Evolutionary conservation across 2,329 filamentous ascomycete species (phyloP).

Genomic region (Colletotrichum sp.): DNA sequence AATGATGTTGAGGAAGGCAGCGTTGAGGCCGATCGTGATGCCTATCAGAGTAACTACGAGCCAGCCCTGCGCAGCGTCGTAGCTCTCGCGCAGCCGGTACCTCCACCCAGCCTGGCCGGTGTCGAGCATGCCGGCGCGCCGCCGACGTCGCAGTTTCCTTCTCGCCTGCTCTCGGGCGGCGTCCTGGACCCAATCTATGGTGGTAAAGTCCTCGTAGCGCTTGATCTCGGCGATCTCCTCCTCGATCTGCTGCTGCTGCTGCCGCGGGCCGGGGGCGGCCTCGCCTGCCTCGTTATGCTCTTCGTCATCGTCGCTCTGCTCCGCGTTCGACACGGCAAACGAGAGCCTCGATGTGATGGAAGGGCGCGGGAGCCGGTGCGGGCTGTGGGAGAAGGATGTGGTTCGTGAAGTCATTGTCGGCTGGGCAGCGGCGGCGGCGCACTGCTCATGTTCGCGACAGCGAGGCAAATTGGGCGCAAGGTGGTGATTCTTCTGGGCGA

Average conservation of each 20-base stretch:
- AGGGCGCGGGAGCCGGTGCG: conserved; percentile 44
- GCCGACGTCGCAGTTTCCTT: conserved; percentile 75
- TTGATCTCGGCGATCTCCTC: conserved; percentile 99
- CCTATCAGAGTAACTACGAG: conserved; percentile 95
- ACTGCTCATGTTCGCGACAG: conserved; percentile 41
- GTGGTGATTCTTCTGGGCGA: neutral
- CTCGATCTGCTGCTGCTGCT: conserved; percentile 71
- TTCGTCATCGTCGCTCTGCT: conserved; percentile 64
- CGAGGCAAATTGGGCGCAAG: neutral
- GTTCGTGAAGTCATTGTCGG: conserved; percentile 55
- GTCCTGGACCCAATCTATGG: conserved; percentile 99
- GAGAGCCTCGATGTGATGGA: conserved; percentile 71
- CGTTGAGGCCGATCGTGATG: conserved; percentile 90
- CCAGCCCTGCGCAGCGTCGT: conserved; percentile 97
- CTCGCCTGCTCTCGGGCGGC: conserved; percentile 87
- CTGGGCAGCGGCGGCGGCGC: conserved; percentile 23
- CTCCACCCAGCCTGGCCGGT: conserved; percentile 75
- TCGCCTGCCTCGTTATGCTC: conserved; percentile 14
- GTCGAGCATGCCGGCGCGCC: conserved; percentile 75
- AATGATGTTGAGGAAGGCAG: conserved; percentile 90
- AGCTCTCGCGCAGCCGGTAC: conserved; percentile 81
- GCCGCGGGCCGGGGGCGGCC: conserved; percentile 22
- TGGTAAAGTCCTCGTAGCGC: conserved; percentile 98
- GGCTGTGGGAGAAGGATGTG: conserved; percentile 54
- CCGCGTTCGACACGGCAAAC: conserved; percentile 68